Conservation (phyloP, 2,329 filamentous ascomycete species). For the Aspergillus persii region DNA sequence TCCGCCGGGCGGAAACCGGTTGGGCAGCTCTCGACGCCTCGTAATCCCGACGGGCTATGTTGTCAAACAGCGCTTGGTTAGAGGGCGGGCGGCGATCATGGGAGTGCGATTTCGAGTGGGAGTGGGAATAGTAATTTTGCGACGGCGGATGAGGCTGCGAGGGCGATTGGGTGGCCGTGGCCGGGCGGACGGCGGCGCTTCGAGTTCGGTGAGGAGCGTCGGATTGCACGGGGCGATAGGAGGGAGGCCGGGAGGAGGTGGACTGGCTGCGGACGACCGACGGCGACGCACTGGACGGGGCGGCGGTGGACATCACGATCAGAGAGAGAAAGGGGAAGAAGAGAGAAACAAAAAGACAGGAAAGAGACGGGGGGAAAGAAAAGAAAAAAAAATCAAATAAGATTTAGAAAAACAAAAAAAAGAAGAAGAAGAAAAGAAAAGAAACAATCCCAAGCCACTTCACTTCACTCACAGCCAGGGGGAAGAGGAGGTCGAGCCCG, state of each 20-base stretch:
- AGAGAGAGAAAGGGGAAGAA: conserved; percentile 6
- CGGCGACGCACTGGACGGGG: conserved; percentile 44
- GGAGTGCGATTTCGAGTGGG: conserved; percentile 40
- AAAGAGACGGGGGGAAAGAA: too few species aligned
- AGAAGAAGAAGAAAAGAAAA: conserved; percentile 4
- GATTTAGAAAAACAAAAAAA: not conserved
- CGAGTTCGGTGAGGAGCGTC: conserved; percentile 47
- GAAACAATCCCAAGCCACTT: not conserved
- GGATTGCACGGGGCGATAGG: conserved; percentile 39
- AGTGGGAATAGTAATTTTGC: conserved; percentile 30
- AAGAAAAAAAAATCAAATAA: not conserved
- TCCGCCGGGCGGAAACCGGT: conserved; percentile 57
- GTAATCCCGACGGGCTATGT: conserved; percentile 66
- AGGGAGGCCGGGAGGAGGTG: conserved; percentile 45
- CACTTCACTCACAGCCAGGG: not conserved
- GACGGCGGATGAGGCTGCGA: conserved; percentile 28
- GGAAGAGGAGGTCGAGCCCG: not conserved
- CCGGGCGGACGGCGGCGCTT: conserved; percentile 44
- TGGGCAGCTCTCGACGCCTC: conserved; percentile 68
- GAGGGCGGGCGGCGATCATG: conserved; percentile 47
- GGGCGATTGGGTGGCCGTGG: conserved; percentile 37
- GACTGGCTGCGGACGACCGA: conserved; percentile 52
- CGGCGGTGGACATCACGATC: conserved; percentile 46
- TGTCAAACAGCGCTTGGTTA: conserved; percentile 50
- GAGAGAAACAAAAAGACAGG: not conserved